These are phyloP conservation scores for Scytalidium sp. DNA, from an alignment of 2,329 filamentous ascomycete species.

Conservation along the genomic window DNA sequence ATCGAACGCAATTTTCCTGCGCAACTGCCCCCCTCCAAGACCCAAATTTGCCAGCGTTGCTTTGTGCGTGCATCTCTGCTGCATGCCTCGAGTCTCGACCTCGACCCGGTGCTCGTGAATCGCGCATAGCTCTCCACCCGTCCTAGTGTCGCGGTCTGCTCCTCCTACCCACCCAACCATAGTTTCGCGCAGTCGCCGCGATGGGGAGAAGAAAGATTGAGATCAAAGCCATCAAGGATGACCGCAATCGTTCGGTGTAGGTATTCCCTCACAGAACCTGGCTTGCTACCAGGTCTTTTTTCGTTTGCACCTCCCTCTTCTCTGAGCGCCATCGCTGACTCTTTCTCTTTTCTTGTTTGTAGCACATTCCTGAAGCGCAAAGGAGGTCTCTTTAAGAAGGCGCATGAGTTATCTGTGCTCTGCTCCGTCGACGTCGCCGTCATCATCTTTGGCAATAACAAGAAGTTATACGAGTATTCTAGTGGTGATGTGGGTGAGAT, in stretches of 20 bases:
- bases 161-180: neutral
- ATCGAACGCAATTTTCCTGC: slow-evolving; percentile 20
- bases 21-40: neutral
- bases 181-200: slow-evolving; percentile 30
- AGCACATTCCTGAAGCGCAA: slow-evolving; percentile 99
- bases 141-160: neutral
- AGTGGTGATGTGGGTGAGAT: slow-evolving; percentile 91
- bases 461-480: slow-evolving; percentile 98
- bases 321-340: neutral
- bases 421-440: slow-evolving; percentile 98
- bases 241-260: slow-evolving; percentile 96
- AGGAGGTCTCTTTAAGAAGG: slow-evolving; percentile 98
- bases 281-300: too few relatives aligned
- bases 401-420: slow-evolving; percentile 94
- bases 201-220: slow-evolving; percentile 99
- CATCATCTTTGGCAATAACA: slow-evolving; percentile 98
- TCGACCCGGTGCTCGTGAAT: neutral
- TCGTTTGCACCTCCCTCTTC: neutral
- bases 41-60: neutral
- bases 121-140: neutral
- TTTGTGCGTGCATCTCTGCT: neutral
- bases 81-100: neutral
- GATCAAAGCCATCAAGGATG: slow-evolving; percentile 99
- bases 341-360: slow-evolving; percentile 16
- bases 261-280: too few relatives aligned